Evolutionary conservation across 495 filamentous ascomycete species (phyloP).

Genomic region (Penicillium soppii): DNA sequence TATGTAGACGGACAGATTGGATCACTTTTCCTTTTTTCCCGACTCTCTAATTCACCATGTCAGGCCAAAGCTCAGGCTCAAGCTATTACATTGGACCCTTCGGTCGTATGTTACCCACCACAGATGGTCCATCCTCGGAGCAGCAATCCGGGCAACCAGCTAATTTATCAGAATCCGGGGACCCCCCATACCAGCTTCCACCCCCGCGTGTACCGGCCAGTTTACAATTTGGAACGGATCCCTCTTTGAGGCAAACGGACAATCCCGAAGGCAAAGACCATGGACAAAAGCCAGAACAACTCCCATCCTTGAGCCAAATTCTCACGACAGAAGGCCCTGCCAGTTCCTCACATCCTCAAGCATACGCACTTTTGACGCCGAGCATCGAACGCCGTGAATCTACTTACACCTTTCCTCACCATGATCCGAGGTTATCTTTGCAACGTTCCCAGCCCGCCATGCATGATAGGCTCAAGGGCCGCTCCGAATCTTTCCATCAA

Average conservation of each 20-base stretch:
- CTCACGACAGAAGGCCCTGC: conserved; percentile 38
- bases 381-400: conserved; percentile 17
- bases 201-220: conserved; percentile 43
- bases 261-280: conserved; percentile 23
- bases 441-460: conserved; percentile 11
- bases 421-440: conserved; percentile 18
- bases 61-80: conserved; percentile 8
- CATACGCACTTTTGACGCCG: conserved; percentile 24
- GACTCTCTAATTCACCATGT: conserved; percentile 28
- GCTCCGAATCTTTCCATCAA: conserved; percentile 23
- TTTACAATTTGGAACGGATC: conserved; percentile 46
- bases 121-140: conserved; percentile 26
- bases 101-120: conserved; percentile 48
- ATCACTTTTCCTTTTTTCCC: not conserved
- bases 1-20: conserved; percentile 5
- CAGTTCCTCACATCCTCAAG: conserved; percentile 28
- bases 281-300: conserved; percentile 29
- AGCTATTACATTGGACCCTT: conserved; percentile 47
- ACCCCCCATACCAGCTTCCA: conserved; percentile 50
- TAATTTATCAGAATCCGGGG: conserved; percentile 37
- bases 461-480: conserved; percentile 21
- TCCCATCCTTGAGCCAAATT: conserved; percentile 50
- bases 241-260: conserved; percentile 32
- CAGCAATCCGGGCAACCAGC: conserved; percentile 32
- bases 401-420: conserved; percentile 21